phyloP scores from a whole-genome alignment of 2,329 filamentous ascomycete genomes.

The Neonectria ditissima region DNA sequence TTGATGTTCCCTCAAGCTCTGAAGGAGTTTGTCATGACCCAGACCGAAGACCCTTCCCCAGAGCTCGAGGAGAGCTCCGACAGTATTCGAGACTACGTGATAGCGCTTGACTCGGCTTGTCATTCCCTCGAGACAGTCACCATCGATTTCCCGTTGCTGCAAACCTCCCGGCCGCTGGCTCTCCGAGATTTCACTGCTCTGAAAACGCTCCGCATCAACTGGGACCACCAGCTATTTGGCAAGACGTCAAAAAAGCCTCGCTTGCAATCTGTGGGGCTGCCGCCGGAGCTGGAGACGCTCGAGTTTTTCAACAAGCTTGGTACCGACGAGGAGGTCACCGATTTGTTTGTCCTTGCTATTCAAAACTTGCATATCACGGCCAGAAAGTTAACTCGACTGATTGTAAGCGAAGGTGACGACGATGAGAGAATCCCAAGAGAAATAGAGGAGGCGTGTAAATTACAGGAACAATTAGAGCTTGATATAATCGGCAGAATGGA shows the following conservation, averaged over 20 bases:
- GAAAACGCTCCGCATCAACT: slow-evolving; percentile 56
- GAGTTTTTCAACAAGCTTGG: slow-evolving; percentile 61
- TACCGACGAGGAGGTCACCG: slow-evolving; percentile 60
- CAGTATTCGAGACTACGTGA: slow-evolving; percentile 60
- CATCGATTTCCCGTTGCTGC: slow-evolving; percentile 57
- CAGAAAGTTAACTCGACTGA: slow-evolving; percentile 37
- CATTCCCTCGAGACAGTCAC: slow-evolving; percentile 59
- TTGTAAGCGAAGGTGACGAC: not conserved
- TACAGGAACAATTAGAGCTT: not conserved
- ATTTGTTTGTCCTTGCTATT: slow-evolving; percentile 57
- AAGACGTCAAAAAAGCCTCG: slow-evolving; percentile 58
- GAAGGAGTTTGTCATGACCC: slow-evolving; percentile 61
- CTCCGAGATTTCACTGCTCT: slow-evolving; percentile 58
- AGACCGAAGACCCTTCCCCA: slow-evolving; percentile 53
- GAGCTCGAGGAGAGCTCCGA: slow-evolving; percentile 61
- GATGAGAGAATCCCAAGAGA: not conserved
- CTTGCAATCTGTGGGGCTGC: slow-evolving; percentile 60
- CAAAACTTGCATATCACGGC: slow-evolving; percentile 53
- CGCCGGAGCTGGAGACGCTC: slow-evolving; percentile 58
- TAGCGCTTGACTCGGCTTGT: slow-evolving; percentile 55
- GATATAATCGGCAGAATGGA: slow-evolving; percentile 1
- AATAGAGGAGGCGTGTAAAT: not conserved
- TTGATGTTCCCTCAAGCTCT: slow-evolving; percentile 58
- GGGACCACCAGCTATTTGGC: slow-evolving; percentile 63
- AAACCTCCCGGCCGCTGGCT: slow-evolving; percentile 54